Evolutionary conservation across 2,329 filamentous ascomycete species (phyloP).

Genomic region (Aspergillus sp.): DNA sequence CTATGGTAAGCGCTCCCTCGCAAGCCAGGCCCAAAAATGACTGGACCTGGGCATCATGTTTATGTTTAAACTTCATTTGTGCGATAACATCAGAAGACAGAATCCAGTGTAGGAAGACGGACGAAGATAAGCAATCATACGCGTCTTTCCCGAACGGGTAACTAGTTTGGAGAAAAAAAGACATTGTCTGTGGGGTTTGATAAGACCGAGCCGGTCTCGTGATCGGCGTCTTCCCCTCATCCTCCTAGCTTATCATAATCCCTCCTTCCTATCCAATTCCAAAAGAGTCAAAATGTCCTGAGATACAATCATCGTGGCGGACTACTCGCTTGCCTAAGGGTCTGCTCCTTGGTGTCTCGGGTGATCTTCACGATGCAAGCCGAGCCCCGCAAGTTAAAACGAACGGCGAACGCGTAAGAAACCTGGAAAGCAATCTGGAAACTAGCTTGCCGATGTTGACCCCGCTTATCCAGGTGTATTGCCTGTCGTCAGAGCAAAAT

Average conservation of each 20-base stretch:
- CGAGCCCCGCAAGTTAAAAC: conserved; percentile 10
- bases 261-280: background rate
- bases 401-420: conserved; percentile 15
- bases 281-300: background rate
- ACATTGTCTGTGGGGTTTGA: background rate
- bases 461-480: conserved; percentile 16
- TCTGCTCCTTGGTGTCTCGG: background rate
- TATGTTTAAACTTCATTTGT: too few relatives aligned
- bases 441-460: background rate
- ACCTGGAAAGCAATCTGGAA: background rate
- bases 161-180: background rate
- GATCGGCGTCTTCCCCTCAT: background rate
- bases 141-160: too few relatives aligned
- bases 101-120: too few relatives aligned
- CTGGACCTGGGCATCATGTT: too few relatives aligned
- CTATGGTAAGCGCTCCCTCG: too few relatives aligned
- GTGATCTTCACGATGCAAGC: background rate
- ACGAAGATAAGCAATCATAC: background rate
- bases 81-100: too few relatives aligned
- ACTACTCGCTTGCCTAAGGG: background rate
- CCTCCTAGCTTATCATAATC: background rate
- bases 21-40: too few relatives aligned
- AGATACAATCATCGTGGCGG: background rate
- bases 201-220: background rate
- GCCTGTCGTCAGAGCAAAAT: conserved; percentile 47